phyloP scores from a whole-genome alignment of 2,329 filamentous ascomycete species.

The Aspergillus fructus region DNA sequence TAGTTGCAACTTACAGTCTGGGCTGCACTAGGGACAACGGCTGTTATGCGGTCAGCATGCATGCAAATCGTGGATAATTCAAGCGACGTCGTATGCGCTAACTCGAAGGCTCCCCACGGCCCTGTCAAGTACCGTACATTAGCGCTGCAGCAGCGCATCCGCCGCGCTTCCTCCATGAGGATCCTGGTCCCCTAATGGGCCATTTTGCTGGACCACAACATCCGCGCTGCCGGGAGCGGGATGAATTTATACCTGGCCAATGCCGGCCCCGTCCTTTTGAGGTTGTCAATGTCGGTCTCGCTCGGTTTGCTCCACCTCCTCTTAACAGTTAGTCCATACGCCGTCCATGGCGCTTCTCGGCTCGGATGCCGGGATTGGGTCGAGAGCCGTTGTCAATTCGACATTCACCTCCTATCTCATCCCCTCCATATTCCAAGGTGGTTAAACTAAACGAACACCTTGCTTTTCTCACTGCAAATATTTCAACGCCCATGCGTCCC shows the following conservation, averaged over 20 bases:
- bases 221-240: no score
- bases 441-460: not conserved
- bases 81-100: not conserved
- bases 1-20: not conserved
- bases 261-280: no score
- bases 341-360: not conserved
- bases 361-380: not conserved
- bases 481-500: not conserved
- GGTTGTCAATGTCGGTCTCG: not conserved
- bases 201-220: no score
- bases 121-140: no score
- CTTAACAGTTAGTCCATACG: not conserved
- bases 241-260: not conserved
- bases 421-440: not conserved
- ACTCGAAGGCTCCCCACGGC: not conserved
- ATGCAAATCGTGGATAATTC: no score
- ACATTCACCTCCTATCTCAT: not conserved
- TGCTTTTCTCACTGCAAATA: not conserved
- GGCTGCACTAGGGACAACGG: not conserved
- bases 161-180: no score
- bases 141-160: no score
- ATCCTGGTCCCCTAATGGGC: no score
- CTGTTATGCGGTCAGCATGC: not conserved
- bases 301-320: not conserved
- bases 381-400: not conserved